These are phyloP conservation scores for Abrus pulchellus DNA, from an alignment of 306 rosid genomes.

Conservation along the genomic window DNA sequence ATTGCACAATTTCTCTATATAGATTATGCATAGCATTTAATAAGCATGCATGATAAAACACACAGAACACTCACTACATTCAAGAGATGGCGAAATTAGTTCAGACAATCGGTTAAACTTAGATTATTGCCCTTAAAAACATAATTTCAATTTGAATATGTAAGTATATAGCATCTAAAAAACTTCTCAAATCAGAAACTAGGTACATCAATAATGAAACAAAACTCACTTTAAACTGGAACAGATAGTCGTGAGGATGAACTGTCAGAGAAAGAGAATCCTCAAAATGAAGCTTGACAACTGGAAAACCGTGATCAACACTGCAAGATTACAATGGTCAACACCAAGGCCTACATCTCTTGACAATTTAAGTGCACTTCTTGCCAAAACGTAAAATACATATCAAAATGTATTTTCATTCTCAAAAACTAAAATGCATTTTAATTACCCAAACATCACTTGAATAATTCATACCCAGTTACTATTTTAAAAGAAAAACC, in stretches of 20 bases:
- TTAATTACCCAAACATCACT: slow-evolving; percentile 35
- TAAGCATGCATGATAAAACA: slow-evolving; percentile 36
- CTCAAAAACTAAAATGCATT: slow-evolving; percentile 31
- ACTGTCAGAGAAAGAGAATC: slow-evolving; percentile 64
- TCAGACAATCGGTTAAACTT: slow-evolving; percentile 18
- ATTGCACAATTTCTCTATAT: slow-evolving; percentile 3
- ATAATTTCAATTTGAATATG: slow-evolving; percentile 11
- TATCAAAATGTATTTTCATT: background rate
- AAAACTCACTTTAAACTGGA: slow-evolving; percentile 54
- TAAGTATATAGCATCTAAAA: slow-evolving; percentile 37
- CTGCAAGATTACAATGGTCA: slow-evolving; percentile 62
- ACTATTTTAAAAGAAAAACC: slow-evolving; percentile 28
- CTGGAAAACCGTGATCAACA: slow-evolving; percentile 80
- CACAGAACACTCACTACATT: slow-evolving; percentile 15
- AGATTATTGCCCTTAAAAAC: background rate
- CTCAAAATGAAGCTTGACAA: slow-evolving; percentile 68
- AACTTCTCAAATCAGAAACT: slow-evolving; percentile 29
- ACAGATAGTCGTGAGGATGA: slow-evolving; percentile 85
- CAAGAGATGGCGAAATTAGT: slow-evolving; percentile 34
- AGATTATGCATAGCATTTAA: slow-evolving; percentile 10
- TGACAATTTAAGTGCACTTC: slow-evolving; percentile 29
- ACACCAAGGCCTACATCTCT: slow-evolving; percentile 40
- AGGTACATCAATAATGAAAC: slow-evolving; percentile 18
- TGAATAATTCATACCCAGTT: slow-evolving; percentile 28
- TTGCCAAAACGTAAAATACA: background rate